A percentile compares a stretch with the other conserved stretches of the same genome.
Evolutionary conservation across 2,329 filamentous ascomycete species (phyloP).

Genomic region (Elsinoe australis): DNA sequence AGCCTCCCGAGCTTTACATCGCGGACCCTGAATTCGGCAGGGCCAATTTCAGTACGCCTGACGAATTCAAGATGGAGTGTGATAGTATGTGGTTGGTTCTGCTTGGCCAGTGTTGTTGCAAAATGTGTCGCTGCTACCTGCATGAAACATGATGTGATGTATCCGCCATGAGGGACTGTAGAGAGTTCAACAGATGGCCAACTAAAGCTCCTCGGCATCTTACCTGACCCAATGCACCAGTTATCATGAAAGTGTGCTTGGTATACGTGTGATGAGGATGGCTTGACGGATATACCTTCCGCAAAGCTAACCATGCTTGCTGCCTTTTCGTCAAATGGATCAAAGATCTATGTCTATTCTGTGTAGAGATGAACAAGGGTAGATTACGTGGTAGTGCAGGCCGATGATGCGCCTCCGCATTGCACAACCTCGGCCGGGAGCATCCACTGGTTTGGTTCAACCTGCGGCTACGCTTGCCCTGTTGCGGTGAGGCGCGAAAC

Average conservation of each 20-base stretch:
- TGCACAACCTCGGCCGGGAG: slow-evolving; percentile 7
- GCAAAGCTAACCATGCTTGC: slow-evolving; percentile 29
- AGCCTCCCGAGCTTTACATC: slow-evolving; percentile 59
- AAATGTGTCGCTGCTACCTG: slow-evolving; percentile 54
- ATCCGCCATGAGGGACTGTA: slow-evolving; percentile 63
- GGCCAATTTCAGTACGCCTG: slow-evolving; percentile 53
- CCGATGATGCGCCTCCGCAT: neutral
- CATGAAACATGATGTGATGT: slow-evolving; percentile 57
- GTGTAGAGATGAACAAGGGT: neutral
- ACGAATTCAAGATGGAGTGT: slow-evolving; percentile 59
- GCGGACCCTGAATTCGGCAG: slow-evolving; percentile 50
- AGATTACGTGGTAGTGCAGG: neutral
- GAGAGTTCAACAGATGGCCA: slow-evolving; percentile 15
- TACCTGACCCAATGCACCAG: slow-evolving; percentile 61
- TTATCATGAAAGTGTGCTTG: slow-evolving; percentile 47
- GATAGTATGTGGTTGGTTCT: slow-evolving; percentile 56
- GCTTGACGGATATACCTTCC: slow-evolving; percentile 43
- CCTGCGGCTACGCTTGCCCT: no score
- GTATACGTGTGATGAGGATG: slow-evolving; percentile 51
- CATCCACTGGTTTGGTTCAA: neutral
- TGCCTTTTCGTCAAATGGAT: no score
- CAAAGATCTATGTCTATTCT: neutral
- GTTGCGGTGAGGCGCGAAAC: neutral
- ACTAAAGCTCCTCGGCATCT: slow-evolving; percentile 1
- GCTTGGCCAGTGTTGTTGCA: slow-evolving; percentile 47